Evolutionary conservation across 495 filamentous ascomycete species (phyloP).

Genomic region (Collariella sp.): DNA sequence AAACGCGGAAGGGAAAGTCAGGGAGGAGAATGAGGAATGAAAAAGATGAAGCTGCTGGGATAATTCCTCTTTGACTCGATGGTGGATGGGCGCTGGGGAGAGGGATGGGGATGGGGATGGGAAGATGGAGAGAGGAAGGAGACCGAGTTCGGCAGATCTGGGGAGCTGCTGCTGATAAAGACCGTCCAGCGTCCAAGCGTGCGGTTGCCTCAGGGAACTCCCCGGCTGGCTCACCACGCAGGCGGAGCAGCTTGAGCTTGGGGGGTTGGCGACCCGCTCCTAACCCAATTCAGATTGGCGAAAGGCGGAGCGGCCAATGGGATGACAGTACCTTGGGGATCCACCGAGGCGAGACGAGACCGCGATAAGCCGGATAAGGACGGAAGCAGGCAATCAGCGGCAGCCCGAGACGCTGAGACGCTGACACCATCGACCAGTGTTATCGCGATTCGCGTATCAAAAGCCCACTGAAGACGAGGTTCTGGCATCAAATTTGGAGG

Average conservation of each 20-base stretch:
- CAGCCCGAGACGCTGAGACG: neutral
- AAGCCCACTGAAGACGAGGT: neutral
- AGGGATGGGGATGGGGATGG: conserved; percentile 37
- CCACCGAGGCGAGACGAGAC: conserved; percentile 18
- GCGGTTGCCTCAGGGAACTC: conserved; percentile 22
- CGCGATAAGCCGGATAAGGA: conserved; percentile 7
- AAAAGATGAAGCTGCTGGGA: conserved; percentile 19
- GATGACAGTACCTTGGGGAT: neutral
- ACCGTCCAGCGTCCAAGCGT: conserved; percentile 18
- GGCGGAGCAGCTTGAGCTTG: conserved; percentile 10
- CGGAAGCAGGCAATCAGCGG: neutral
- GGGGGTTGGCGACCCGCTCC: conserved; percentile 14
- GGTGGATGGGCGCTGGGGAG: conserved; percentile 30
- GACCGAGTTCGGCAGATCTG: conserved; percentile 22
- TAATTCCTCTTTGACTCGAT: conserved; percentile 19
- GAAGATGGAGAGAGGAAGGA: conserved; percentile 20
- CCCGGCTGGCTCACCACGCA: conserved; percentile 9
- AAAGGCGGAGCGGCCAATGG: conserved; percentile 26
- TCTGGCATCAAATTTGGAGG: too few species aligned
- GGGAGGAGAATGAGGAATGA: conserved; percentile 18
- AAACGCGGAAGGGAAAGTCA: conserved; percentile 20
- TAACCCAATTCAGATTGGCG: conserved; percentile 13
- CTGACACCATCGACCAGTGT: neutral
- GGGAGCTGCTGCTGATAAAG: conserved; percentile 31
- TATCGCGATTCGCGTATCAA: neutral